Percentiles rank a stretch among this genome's conserved stretches.
Conservation (phyloP, 441 rosid genomes). For the Cnidoscolus chayamansa region DNA sequence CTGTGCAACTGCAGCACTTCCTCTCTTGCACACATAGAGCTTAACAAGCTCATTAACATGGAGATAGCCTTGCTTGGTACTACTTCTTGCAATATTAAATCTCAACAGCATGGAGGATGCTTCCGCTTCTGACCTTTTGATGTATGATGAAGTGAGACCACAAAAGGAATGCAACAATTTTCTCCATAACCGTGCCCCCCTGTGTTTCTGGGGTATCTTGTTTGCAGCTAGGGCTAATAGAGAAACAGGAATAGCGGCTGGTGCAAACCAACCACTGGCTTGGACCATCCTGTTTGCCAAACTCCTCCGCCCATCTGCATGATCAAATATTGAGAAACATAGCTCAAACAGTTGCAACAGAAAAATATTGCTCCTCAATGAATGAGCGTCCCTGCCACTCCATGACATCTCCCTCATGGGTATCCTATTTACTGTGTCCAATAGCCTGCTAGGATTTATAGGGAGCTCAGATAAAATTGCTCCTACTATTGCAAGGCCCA, state of each 20-base stretch:
- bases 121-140: constrained; percentile 67
- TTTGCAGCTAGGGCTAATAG: constrained; percentile 71
- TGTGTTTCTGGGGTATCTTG: constrained; percentile 69
- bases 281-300: constrained; percentile 83
- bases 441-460: constrained; percentile 73
- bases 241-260: constrained; percentile 65
- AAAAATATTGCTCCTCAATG: constrained; percentile 51
- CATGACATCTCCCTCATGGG: constrained; percentile 59
- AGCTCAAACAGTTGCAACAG: constrained; percentile 83
- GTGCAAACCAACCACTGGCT: constrained; percentile 92
- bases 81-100: constrained; percentile 73
- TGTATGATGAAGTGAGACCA: constrained; percentile 57
- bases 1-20: constrained; percentile 42
- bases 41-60: constrained; percentile 63
- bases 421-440: constrained; percentile 83
- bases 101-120: constrained; percentile 77
- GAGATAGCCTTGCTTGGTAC: constrained; percentile 55
- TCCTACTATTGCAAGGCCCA: constrained; percentile 80
- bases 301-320: constrained; percentile 81
- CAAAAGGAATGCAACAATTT: constrained; percentile 55
- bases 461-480: constrained; percentile 84
- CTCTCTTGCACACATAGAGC: constrained; percentile 60
- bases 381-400: constrained; percentile 48
- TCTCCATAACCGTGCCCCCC: constrained; percentile 50
- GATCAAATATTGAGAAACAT: constrained; percentile 91